Percentiles rank a stretch among this genome's conserved stretches.
phyloP scores from a whole-genome alignment of 2,329 filamentous ascomycete species.

The Aspergillus sp. region DNA sequence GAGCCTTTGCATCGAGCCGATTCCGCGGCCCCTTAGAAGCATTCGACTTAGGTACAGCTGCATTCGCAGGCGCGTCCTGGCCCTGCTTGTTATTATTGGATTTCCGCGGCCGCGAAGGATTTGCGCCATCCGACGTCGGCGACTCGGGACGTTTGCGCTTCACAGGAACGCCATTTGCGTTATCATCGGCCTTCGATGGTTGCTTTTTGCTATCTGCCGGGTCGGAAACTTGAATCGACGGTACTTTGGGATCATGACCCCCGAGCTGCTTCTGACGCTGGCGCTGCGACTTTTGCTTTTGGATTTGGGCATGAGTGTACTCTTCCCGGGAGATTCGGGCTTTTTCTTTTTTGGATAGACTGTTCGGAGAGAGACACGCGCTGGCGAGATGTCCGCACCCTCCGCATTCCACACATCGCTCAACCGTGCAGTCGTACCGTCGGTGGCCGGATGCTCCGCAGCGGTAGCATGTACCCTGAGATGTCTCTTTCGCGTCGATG shows the following conservation, averaged over 20 bases:
- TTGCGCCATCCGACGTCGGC: conserved; percentile 13
- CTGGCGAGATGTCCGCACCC: conserved; percentile 33
- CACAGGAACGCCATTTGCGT: conserved; percentile 8
- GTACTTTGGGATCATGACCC: conserved; percentile 39
- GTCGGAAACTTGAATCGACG: conserved; percentile 26
- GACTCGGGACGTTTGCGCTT: conserved; percentile 30
- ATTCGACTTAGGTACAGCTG: background rate
- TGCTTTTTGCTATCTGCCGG: conserved; percentile 8
- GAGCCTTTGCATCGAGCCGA: conserved; percentile 18
- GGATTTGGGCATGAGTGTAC: conserved; percentile 21
- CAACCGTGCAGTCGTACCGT: conserved; percentile 29
- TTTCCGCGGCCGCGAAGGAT: conserved; percentile 21
- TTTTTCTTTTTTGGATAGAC: conserved; percentile 32
- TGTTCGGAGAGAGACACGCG: conserved; percentile 26
- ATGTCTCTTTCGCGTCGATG: conserved; percentile 30
- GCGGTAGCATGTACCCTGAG: conserved; percentile 34
- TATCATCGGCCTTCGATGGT: conserved; percentile 5
- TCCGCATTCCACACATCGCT: conserved; percentile 39
- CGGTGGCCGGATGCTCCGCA: conserved; percentile 35
- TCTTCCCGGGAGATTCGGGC: conserved; percentile 31
- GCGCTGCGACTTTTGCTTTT: conserved; percentile 30
- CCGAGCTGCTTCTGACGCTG: conserved; percentile 36
- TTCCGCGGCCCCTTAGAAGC: conserved; percentile 14
- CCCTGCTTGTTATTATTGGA: conserved; percentile 14
- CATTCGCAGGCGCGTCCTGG: too few species aligned